Evolutionary conservation across 208 protist genomes (phyloP).

Genomic region (Crithidia expoeki): DNA sequence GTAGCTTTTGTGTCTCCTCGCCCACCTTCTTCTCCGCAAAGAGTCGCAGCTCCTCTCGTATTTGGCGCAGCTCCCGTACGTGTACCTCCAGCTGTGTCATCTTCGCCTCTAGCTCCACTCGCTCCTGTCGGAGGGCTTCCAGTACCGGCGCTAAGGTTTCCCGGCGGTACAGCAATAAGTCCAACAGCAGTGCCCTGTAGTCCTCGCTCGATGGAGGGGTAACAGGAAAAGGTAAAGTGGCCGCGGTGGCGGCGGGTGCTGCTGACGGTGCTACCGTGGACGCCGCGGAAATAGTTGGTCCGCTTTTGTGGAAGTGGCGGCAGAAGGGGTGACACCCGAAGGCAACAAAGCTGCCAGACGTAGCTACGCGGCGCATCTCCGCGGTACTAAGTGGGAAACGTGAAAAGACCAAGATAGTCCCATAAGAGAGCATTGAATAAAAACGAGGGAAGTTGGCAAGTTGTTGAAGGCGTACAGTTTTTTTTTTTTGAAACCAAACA

Average conservation of each 20-base stretch:
- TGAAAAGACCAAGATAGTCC: neutral
- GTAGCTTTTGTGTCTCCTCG: conserved; percentile 25
- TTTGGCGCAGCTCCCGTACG: conserved; percentile 51
- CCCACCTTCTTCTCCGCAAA: conserved; percentile 32
- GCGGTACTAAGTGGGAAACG: neutral
- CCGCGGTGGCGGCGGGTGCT: neutral
- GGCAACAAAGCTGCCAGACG: neutral
- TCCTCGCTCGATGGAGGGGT: conserved; percentile 36
- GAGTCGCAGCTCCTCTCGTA: conserved; percentile 79
- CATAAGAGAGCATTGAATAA: neutral
- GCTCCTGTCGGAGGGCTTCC: conserved; percentile 56
- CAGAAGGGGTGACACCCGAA: neutral
- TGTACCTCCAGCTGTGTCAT: conserved; percentile 56
- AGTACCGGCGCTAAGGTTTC: conserved; percentile 75
- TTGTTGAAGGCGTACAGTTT: neutral
- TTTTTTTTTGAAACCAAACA: too few species aligned
- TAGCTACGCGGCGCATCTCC: too few species aligned
- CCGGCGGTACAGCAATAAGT: conserved; percentile 76
- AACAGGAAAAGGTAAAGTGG: neutral
- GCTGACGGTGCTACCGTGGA: neutral
- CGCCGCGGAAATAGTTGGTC: neutral
- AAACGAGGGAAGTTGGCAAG: neutral
- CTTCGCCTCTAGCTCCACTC: conserved; percentile 45
- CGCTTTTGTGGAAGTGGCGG: neutral
- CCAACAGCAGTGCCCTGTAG: conserved; percentile 72